Base-by-base conservation (phyloP, 495 filamentous ascomycete species). In the Oleoguttula mirabilis region DNA sequence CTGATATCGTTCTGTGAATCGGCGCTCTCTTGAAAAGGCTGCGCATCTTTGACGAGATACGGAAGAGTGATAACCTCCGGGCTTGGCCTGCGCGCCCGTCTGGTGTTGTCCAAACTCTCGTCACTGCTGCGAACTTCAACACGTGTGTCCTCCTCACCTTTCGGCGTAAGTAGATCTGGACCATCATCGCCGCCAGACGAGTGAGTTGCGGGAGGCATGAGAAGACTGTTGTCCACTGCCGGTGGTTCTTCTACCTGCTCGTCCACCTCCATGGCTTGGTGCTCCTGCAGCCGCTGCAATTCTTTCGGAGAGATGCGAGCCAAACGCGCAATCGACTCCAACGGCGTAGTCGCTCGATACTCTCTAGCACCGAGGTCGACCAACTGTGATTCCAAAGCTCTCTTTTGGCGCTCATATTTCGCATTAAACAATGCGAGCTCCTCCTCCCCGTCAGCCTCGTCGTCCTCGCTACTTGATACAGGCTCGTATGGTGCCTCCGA, bases 371-470 rank as follows among this genome's bases (percentile, higher is more conserved):
- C 59, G 7, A 66, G 43, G 40, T 66, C 61, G 21, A 59, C 44
- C 28, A 49, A 50, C 35, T 55, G 51, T 2, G 56, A 47, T 36
- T 60, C 54, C 3, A 66, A 51, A 4, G 21, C 37, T 8, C 57
- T 38, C 32, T 60, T 63, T 25, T 62, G 52, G 10, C 47, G 42
- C 15, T 60, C 56, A 34, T 57, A 65, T 28, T 59, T 61, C 1
- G 51, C 57, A 24, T 65, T 48, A 8, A 44, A 48, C 25, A 58
- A 52, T 2, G 54, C 52, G 31, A 62, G 51, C 24, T 47, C 60
- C 19, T 63, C 54, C 37, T 64, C 59, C 15, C 61, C 36, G 39
- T 59, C 62, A 10, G 58, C 24, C 11, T 56, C 57, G 10, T 66
- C 62, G 22, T 65, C 62, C 7, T 60, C 58, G 14, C 56, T 54